A percentile compares a stretch with the other conserved stretches of the same genome.
Conservation (phyloP, 768 basidiomycete genomes). For the Amanita phalloides region DNA sequence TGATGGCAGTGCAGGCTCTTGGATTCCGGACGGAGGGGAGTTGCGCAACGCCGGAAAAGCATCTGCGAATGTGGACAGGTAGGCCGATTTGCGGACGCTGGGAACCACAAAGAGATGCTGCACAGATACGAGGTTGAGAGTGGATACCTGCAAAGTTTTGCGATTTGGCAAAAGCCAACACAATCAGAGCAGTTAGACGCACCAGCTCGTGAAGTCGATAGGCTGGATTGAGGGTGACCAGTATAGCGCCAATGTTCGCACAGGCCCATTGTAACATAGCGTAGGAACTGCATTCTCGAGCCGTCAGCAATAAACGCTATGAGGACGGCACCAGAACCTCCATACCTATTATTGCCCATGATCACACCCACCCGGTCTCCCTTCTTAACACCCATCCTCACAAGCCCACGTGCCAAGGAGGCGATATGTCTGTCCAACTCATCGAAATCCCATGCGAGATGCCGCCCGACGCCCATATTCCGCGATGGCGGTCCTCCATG, state of each 20-base stretch:
- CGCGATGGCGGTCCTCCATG: constrained; percentile 51
- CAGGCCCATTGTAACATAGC: constrained; percentile 81
- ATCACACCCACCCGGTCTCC: constrained; percentile 73
- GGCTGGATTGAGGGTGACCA: constrained; percentile 78
- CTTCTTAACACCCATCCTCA: constrained; percentile 57
- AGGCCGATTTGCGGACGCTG: constrained; percentile 50
- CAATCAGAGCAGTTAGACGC: constrained; percentile 13
- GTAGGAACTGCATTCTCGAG: constrained; percentile 43
- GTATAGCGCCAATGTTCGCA: constrained; percentile 72
- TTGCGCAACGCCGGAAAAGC: constrained; percentile 44
- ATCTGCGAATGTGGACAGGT: constrained; percentile 47
- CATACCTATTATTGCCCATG: constrained; percentile 79
- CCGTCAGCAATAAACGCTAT: neutral
- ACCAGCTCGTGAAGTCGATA: constrained; percentile 67
- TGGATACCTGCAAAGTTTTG: constrained; percentile 32
- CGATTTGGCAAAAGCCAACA: neutral
- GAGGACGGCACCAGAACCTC: constrained; percentile 3
- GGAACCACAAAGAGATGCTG: constrained; percentile 69
- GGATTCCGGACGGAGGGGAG: constrained; percentile 42
- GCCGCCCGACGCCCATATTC: constrained; percentile 35
- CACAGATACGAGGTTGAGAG: constrained; percentile 53
- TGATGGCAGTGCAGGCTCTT: constrained; percentile 46
- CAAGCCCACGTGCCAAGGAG: constrained; percentile 60
- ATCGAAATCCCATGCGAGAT: constrained; percentile 64
- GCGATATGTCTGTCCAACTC: constrained; percentile 60